Evolutionary conservation across 805 yeast species (phyloP).

Genomic region (Lachancea kluyveri): DNA sequence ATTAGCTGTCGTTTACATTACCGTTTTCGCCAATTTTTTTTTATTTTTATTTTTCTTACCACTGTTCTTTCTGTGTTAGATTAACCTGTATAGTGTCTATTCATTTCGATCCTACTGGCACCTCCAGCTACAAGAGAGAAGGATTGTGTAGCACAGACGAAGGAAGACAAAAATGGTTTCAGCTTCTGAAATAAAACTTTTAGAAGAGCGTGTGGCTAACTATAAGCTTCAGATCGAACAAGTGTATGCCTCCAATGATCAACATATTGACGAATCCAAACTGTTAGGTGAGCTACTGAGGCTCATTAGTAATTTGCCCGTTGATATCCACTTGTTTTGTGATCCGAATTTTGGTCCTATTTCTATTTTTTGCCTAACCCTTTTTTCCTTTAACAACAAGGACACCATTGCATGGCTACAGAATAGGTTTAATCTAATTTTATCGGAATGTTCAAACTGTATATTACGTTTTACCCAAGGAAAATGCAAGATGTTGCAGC

Average conservation of each 20-base stretch:
- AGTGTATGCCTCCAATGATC: conserved; percentile 25
- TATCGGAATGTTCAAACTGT: conserved; percentile 50
- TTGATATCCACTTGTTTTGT: conserved; percentile 49
- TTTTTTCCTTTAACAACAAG: conserved; percentile 51
- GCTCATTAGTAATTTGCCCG: conserved; percentile 12
- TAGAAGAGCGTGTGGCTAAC: conserved; percentile 12
- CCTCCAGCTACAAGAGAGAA: too few species aligned
- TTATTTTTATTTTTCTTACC: too few species aligned
- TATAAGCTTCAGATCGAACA: conserved; percentile 21
- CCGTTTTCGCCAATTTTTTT: too few species aligned
- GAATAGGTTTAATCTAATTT: conserved; percentile 32
- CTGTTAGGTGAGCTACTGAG: conserved; percentile 36
- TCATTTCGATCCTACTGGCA: too few species aligned
- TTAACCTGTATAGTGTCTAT: too few species aligned
- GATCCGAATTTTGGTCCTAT: conserved; percentile 42
- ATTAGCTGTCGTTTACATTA: too few species aligned
- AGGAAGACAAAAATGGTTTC: conserved; percentile 13
- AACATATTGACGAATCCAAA: conserved; percentile 23
- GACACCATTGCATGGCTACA: conserved; percentile 41
- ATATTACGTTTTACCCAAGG: conserved; percentile 46
- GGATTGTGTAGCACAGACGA: too few species aligned
- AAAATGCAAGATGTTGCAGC: conserved; percentile 43
- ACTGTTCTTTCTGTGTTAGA: too few species aligned
- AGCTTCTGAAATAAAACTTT: conserved; percentile 8
- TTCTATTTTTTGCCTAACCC: conserved; percentile 47